These are phyloP conservation scores for Sphaerulina vaccinii DNA, from an alignment of 2,329 filamentous ascomycete species.

Conservation along the genomic window DNA sequence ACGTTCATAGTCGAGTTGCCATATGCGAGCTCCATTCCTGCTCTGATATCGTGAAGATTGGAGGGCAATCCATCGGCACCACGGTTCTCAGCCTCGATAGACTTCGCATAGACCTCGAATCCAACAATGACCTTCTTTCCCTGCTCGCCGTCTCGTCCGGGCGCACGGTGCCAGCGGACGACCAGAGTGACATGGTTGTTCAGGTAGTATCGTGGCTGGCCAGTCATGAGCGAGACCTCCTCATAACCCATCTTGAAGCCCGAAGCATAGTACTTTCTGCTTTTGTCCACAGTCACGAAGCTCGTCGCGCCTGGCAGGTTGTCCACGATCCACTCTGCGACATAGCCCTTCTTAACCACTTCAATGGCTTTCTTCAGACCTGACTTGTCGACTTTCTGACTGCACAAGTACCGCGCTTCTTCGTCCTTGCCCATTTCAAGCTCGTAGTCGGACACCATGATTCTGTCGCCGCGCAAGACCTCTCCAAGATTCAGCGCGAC, in stretches of 20 bases:
- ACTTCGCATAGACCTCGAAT: constrained; percentile 89
- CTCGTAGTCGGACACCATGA: constrained; percentile 80
- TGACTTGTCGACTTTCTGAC: constrained; percentile 60
- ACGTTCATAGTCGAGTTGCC: constrained; percentile 60
- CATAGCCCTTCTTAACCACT: constrained; percentile 74
- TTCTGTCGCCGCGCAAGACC: constrained; percentile 81
- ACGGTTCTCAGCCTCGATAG: constrained; percentile 63
- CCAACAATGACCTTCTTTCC: constrained; percentile 80
- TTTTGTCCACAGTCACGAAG: constrained; percentile 83
- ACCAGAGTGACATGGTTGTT: constrained; percentile 89
- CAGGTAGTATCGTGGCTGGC: constrained; percentile 67
- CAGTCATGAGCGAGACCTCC: constrained; percentile 60
- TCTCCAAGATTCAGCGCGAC: constrained; percentile 83
- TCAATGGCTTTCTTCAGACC: constrained; percentile 68
- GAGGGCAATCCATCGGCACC: constrained; percentile 65
- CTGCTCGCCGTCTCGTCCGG: constrained; percentile 64
- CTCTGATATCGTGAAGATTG: constrained; percentile 61
- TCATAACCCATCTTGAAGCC: constrained; percentile 86
- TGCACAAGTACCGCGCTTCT: constrained; percentile 71
- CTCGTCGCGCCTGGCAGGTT: constrained; percentile 86
- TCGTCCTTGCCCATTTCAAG: constrained; percentile 74
- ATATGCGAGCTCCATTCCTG: constrained; percentile 68
- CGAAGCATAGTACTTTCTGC: constrained; percentile 81
- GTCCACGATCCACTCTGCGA: constrained; percentile 92
- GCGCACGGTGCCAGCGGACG: constrained; percentile 71